Evolutionary conservation across 208 protist species (phyloP), one percentile per base, ranked within the genome.

Genomic region (Novymonas esmeraldas): DNA sequence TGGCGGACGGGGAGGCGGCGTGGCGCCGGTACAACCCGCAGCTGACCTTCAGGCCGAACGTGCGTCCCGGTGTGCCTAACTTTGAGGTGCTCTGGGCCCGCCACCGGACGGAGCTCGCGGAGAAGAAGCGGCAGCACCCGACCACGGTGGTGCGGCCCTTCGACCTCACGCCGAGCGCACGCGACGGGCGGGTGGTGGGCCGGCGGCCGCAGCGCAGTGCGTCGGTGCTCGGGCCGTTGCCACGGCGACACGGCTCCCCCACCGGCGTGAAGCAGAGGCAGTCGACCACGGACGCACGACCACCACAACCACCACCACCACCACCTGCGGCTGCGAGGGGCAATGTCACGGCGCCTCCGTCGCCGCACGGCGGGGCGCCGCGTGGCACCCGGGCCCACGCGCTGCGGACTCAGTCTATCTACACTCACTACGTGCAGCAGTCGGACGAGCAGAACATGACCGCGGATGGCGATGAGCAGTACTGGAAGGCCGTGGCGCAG

Each of bases 351-450:
- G 29, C 5, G 11, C 45, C 39, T 7, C 14, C 50, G 3, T 34
- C 46, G 20, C 13, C 41, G 18, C 16, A 3, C 20, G 64, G 36
- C 20, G 26, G 20, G 6, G 50, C 79, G 16, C 85, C 86, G 7
- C 77, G 73, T 24, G 90, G 90, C 39, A 96, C 91, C 18, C 83
- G 84, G 3, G 82, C 86, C 1, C 87, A 96, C 60, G 88, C 91
- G 11, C 73, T 94, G 28, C 85, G 88, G 48, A 91, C 88, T 1
- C 70, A 92, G 65, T 76, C 81, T 11, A 79, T 94, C 28, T 93
- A 89, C 75, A 64, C 51, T 3, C 70, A 79, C 50, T 90, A 93
- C 69, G 66, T 92, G 20, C 46, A 78, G 49, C 54, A 67, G 10
- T 55, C 71, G 3, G 61, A 67, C 46, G 73, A 78, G 18, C 67